Evolutionary conservation across 1,139 yeast genomes (phyloP), one percentile per base, ranked within the genome.

Genomic region (Saccharomycopsis hybrid): DNA sequence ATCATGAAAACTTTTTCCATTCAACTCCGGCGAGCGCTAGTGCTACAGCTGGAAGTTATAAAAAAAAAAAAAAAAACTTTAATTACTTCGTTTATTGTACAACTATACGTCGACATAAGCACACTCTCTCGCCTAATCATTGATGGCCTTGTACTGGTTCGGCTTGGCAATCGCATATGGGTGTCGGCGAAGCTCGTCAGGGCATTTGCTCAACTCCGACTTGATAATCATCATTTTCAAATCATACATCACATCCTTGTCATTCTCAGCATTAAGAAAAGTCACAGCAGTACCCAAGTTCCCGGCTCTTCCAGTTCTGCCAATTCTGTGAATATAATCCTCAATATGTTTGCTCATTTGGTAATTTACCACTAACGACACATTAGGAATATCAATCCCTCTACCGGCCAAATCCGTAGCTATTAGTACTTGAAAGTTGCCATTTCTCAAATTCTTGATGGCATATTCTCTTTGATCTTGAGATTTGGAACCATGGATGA

Each of bases 371-470:
- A 92, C 97, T 43, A 90, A 65, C 0, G 94, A 78, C 7, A 92
- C 95, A 59, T 86, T 77, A 0, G 92, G 85, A 18, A 92, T 81
- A 66, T 92, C 97, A 54, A 92, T 82, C 66, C 98, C 98, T 70
- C 98, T 80, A 3, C 97, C 96, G 1, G 97, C 97, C 48, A 92
- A 90, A 61, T 92, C 97, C 0, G 98, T 92, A 8, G 97, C 97
- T 33, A 92, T 83, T 46, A 92, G 69, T 8, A 87, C 71, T 49
- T 79, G 80, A 1, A 80, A 78, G 31, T 71, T 69, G 31, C 88
- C 86, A 9, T 71, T 62, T 50, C 81, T 75, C 62, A 92, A 77
- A 40, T 80, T 77, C 24, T 71, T 70, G 43, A 92, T 72, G 0
- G 96, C 84, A n/a, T 67, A 66, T 61, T 92, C 97, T 65, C 98